Base-by-base conservation (phyloP, 2,329 filamentous ascomycete species). In the Aspergillus puulaauensis region DNA sequence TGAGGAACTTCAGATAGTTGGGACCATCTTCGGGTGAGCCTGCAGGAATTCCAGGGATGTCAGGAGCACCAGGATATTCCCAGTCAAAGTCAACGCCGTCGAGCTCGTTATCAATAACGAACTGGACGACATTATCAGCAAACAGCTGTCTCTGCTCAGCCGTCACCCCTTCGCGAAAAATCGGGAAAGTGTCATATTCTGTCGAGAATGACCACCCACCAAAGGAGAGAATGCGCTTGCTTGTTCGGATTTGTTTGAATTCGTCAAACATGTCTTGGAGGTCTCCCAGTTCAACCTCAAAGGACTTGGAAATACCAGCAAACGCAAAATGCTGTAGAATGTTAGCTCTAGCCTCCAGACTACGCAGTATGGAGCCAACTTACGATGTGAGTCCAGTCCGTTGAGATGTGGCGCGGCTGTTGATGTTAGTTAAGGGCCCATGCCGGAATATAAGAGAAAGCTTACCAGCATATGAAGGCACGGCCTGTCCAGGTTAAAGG, bases 91-190 rank as follows among this genome's bases (percentile, higher is more conserved):
- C 51, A 8, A 54, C 43, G 3, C 51, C 51, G 46, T 63, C 61
- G 4, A 63, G 48, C 14, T 52, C 52, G 24, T 59, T 27, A 2
- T 56, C 54, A 7, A 52, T 39, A 6, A 59, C 45, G 24, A 63
- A 63, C 9, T 49, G 35, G 9, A 46, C 64, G 37, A 77, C 54
- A 62, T 76, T 75, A 17, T 67, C 59, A n/a, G 69, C 64, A 41
- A 82, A 72, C 23, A 37, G 73, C 5, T 68, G 59, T 0, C 77
- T 70, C 56, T 83, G 81, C 0, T 57, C 70, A 1, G 67, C 62
- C 62, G 64, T 59, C 15, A 68, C 67, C 39, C 69, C 59, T 6
- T 75, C 57, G 6, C 77, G 70, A 52, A 80, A 75, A 39, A 79
- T 74, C n/a, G 54, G 41, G 56, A 71, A 79, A 0, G 75, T 77